Base-by-base conservation (phyloP, 257 asterid species). In the Nemophila menziesii region DNA sequence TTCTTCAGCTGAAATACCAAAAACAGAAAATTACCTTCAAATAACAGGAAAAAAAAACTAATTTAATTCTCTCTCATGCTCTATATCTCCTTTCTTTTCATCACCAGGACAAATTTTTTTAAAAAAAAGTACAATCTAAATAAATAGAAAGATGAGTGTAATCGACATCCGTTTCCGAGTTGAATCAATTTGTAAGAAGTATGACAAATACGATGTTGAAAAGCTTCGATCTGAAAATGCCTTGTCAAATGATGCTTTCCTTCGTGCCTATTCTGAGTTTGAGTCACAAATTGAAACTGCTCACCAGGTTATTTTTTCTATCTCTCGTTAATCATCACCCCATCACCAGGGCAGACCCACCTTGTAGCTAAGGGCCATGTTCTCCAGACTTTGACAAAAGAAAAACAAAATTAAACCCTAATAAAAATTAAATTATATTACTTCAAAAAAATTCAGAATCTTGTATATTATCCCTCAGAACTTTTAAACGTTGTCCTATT, bases 191-290 rank as follows among this genome's bases (percentile, higher is more conserved):
- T 75, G 93, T 71, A 73, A 67, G 68, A 89, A 89, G 29, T 89
- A 84, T 48, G 94, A 84, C 0, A 89, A 76, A 62, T 89, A 84
- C 54, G 98, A 84, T 11, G 57, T 82, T 17, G 94, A 82, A 11
- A 79, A 79, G 71, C 92, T 67, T 67, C 68, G 77, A 10, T 16
- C 60, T 0, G 18, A 22, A 33, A 57, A 54, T 9, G 72, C 63
- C 61, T 64, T 73, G 54, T 49, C 79, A 12, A 62, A 64, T 50
- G 97, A 89, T 45, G 85, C 92, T 54, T 89, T 89, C 43, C 78
- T 76, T 39, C 75, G 81, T 47, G 86, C 80, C 47, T 89, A 71
- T 46, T 13, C 84, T 22, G 58, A 78, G 0, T 67, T 84, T 14
- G 95, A 80, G 17, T 58, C 83, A 16, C 95, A 80, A 60, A 75